Conservation (phyloP, 345 rosid species). For the Ceriops zippeliana region DNA sequence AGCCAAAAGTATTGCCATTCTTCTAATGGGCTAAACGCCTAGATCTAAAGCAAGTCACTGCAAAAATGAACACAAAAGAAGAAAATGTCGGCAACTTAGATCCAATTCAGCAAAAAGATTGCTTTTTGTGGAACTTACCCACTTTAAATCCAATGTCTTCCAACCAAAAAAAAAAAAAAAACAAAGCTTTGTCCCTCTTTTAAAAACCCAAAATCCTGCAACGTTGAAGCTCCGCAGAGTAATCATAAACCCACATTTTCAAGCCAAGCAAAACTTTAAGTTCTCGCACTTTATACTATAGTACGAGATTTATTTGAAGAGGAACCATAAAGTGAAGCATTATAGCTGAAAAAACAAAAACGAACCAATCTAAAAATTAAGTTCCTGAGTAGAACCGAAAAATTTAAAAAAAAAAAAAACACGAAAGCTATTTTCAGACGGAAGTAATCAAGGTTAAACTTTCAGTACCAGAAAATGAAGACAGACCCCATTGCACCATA, state of each 20-base stretch:
- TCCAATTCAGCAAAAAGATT: background rate
- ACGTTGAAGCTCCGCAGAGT: constrained; percentile 1
- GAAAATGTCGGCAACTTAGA: constrained; percentile 6
- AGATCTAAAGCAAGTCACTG: constrained; percentile 15
- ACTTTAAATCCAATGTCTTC: background rate
- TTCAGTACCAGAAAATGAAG: no score
- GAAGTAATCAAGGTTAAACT: background rate
- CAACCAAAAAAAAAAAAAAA: background rate
- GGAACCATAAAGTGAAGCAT: background rate
- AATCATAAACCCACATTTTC: constrained; percentile 5
- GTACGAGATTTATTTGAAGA: background rate
- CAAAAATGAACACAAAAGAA: background rate
- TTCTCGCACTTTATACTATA: background rate
- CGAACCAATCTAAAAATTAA: no score
- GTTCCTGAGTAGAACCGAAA: no score
- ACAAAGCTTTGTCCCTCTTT: background rate
- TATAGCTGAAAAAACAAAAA: no score
- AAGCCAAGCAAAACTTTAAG: background rate
- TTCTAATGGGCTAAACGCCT: background rate
- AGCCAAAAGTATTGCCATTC: background rate
- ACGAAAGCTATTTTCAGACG: background rate
- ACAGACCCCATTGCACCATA: background rate
- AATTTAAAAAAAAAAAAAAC: no score
- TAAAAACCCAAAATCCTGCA: background rate
- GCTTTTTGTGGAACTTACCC: background rate